Evolutionary conservation across 2,329 filamentous ascomycete species (phyloP), one percentile per base, ranked within the genome.

Genomic region (Phialophora expanda): DNA sequence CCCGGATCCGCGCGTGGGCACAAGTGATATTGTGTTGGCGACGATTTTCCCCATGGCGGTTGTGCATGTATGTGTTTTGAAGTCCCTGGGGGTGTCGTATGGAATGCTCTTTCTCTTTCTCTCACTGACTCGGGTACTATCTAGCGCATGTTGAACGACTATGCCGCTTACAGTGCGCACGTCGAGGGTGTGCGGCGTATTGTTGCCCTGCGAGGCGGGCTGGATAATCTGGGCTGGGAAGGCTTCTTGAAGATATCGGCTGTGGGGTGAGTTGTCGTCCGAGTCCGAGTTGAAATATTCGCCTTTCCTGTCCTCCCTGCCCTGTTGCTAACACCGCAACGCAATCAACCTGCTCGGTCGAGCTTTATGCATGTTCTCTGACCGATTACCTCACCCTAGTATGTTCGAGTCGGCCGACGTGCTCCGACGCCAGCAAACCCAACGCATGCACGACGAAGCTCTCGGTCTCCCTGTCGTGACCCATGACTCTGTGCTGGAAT

Each of bases 241-340:
- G 61, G 61, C 4, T 62, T 62, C 32, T 20, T 62, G 61, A 56
- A 62, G 41, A 56, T 56, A 14, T 62, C 61, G 51, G 53, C 54
- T 12, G 22, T 62, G 4, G 61, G 61, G 58, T 61, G 38, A 61
- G 58, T 26, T 14, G 12, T 2, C 5, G 41, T 20, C 17, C 17
- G n/a, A 51, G 24, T 22, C 26, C 7, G 14, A n/a, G 41, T 24
- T 44, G 1, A 17, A 12, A 20, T 32, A 20, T 32, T 50, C 26
- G 2, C 20, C 11, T 26, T 14, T 5, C 14, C 38, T 41, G 2
- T 24, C 48, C 26, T 50, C 28, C 28, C 32, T 12, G 11, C 32
- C 32, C 32, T 44, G 5, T n/a, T 6, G 2, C 14, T 3, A 5
- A 5, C 5, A 7, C 14, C n/a, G 38, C 6, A 44, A 9, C 7